Evolutionary conservation across 2,329 filamentous ascomycete species (phyloP).

Genomic region (Elsinoe necatrix): DNA sequence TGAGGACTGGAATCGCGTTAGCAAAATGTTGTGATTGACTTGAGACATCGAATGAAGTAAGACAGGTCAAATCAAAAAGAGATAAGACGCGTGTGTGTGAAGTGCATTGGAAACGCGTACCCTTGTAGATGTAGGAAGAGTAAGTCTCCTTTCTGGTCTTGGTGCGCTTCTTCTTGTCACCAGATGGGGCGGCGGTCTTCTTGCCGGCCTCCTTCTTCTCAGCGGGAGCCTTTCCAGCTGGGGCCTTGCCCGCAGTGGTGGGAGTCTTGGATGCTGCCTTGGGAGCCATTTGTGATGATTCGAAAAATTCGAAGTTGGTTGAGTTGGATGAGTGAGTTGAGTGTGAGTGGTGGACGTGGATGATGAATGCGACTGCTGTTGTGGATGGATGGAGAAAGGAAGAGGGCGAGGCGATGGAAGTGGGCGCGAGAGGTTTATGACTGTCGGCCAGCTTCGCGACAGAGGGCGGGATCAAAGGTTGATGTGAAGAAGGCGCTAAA

Average conservation of each 20-base stretch:
- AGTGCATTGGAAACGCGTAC: slow-evolving; percentile 45
- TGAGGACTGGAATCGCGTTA: slow-evolving; percentile 60
- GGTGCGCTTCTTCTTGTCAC: slow-evolving; percentile 99
- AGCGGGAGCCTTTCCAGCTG: slow-evolving; percentile 68
- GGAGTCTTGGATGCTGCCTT: slow-evolving; percentile 99
- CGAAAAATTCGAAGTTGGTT: slow-evolving; percentile 25
- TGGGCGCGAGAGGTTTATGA: slow-evolving; percentile 26
- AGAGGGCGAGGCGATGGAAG: slow-evolving; percentile 34
- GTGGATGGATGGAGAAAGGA: slow-evolving; percentile 31
- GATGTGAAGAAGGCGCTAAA: slow-evolving; percentile 17
- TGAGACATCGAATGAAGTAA: slow-evolving; percentile 15
- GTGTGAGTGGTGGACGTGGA: slow-evolving; percentile 24
- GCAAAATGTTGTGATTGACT: slow-evolving; percentile 19
- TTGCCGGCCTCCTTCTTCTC: slow-evolving; percentile 99
- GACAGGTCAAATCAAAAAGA: slow-evolving; percentile 19
- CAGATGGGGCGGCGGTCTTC: slow-evolving; percentile 87
- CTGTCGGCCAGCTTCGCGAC: not conserved
- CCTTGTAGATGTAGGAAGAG: slow-evolving; percentile 99
- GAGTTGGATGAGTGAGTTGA: slow-evolving; percentile 28
- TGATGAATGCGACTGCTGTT: slow-evolving; percentile 28
- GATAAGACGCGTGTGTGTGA: slow-evolving; percentile 18
- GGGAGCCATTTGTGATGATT: slow-evolving; percentile 66
- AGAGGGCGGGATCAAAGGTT: not conserved
- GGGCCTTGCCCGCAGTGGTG: slow-evolving; percentile 84
- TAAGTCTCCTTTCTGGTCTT: slow-evolving; percentile 99